Percentiles rank a stretch among this genome's conserved stretches.
Evolutionary conservation across 2,329 filamentous ascomycete genomes (phyloP).

Genomic region (Juglanconis juglandina): DNA sequence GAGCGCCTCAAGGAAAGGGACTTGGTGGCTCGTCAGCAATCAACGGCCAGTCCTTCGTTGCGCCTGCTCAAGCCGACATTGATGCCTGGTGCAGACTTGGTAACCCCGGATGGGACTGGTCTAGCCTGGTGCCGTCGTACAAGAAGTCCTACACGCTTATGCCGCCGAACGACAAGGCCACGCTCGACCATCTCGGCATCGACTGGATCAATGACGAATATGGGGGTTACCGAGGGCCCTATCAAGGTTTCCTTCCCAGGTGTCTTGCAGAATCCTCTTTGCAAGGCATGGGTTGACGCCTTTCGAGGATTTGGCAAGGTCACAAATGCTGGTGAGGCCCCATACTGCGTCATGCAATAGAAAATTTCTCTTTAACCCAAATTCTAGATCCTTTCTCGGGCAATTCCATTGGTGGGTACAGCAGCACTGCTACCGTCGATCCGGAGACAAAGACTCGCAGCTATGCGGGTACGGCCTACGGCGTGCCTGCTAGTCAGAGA

Average conservation of each 20-base stretch:
- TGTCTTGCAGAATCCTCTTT: conserved; percentile 20
- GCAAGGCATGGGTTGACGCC: conserved; percentile 24
- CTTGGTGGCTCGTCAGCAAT: conserved; percentile 24
- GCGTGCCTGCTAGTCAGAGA: conserved; percentile 14
- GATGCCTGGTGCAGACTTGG: conserved; percentile 23
- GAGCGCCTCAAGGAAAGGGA: conserved; percentile 17
- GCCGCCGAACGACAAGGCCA: conserved; percentile 16
- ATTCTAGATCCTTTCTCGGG: conserved; percentile 23
- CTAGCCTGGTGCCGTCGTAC: conserved; percentile 14
- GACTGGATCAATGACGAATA: conserved; percentile 22
- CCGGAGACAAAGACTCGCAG: conserved; percentile 21
- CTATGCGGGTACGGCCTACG: conserved; percentile 21
- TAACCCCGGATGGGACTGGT: conserved; percentile 24
- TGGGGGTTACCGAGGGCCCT: conserved; percentile 20
- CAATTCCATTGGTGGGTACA: conserved; percentile 23
- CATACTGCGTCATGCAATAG: background rate
- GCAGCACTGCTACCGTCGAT: conserved; percentile 21
- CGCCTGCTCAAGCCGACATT: conserved; percentile 17
- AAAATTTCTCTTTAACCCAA: background rate
- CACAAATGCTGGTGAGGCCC: conserved; percentile 20
- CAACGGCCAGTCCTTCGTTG: conserved; percentile 23
- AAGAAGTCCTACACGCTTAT: conserved; percentile 22
- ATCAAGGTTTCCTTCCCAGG: conserved; percentile 22
- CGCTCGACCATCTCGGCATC: conserved; percentile 21
- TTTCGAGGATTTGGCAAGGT: conserved; percentile 20